These are phyloP conservation scores for Penicillium sp. DNA, from an alignment of 2,329 filamentous ascomycete species.

Conservation along the genomic window DNA sequence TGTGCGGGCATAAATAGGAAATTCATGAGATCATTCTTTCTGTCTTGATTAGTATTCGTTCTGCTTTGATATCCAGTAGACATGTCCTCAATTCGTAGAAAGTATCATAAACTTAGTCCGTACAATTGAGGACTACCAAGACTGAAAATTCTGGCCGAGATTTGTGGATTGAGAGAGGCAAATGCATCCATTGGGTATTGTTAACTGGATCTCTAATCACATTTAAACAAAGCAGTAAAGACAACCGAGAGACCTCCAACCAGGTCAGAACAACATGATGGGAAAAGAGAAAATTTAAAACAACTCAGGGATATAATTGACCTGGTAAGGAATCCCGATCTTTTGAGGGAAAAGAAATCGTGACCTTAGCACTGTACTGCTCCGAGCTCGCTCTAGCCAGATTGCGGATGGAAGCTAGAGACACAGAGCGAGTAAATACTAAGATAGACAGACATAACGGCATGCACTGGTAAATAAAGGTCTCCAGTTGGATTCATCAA, in stretches of 20 bases:
- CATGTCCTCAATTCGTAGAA: not conserved
- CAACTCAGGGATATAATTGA: conserved; percentile 21
- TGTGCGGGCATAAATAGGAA: not conserved
- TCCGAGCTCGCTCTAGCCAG: conserved; percentile 1
- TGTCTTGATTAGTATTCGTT: not conserved
- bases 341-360: conserved; percentile 14
- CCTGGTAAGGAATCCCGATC: conserved; percentile 15
- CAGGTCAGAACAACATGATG: conserved; percentile 6
- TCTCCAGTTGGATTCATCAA: conserved; percentile 15
- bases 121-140: too few relatives aligned
- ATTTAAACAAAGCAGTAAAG: conserved; percentile 6
- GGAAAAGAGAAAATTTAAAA: conserved; percentile 3
- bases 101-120: too few relatives aligned
- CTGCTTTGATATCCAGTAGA: not conserved
- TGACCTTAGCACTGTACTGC: conserved; percentile 20
- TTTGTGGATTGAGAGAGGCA: not conserved
- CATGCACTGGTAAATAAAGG: conserved; percentile 15
- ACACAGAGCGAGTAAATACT: not conserved
- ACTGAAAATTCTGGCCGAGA: rapidly evolving
- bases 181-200: conserved; percentile 25
- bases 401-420: not conserved
- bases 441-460: conserved; percentile 12
- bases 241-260: conserved; percentile 7
- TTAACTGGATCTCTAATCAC: conserved; percentile 18
- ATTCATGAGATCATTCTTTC: not conserved